Evolutionary conservation across 768 basidiomycete species (phyloP).

Genomic region (Cantharellus cinnabarinus): DNA sequence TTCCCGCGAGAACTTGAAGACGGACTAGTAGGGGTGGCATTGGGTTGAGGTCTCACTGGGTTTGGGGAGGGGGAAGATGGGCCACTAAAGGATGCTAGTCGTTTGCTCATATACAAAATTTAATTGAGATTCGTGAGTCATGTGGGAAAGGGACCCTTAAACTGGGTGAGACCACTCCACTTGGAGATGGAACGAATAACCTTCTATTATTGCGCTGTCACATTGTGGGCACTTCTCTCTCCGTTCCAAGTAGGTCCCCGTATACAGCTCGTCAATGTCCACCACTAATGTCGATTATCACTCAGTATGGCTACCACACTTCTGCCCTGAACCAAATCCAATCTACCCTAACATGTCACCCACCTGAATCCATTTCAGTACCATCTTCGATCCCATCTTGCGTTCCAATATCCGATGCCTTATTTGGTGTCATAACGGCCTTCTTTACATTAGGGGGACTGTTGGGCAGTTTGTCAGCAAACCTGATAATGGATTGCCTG

Average conservation of each 20-base stretch:
- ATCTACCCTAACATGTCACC: conserved; percentile 49
- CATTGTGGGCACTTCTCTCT: not conserved
- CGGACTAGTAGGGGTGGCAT: too few species aligned
- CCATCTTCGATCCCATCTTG: conserved; percentile 36
- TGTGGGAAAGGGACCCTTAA: too few species aligned
- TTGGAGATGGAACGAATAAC: not conserved
- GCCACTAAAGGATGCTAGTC: conserved; percentile 64
- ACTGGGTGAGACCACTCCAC: too few species aligned
- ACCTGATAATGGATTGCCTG: conserved; percentile 42
- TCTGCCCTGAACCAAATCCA: conserved; percentile 82
- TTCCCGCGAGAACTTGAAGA: too few species aligned
- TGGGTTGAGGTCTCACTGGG: conserved; percentile 28
- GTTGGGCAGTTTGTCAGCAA: conserved; percentile 48
- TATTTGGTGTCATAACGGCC: conserved; percentile 69
- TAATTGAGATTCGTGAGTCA: too few species aligned
- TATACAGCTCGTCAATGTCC: not conserved
- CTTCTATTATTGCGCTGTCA: not conserved
- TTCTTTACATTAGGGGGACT: conserved; percentile 80
- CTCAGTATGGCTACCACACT: conserved; percentile 79
- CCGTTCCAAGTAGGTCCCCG: not conserved
- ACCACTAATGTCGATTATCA: not conserved
- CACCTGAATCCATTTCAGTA: conserved; percentile 9
- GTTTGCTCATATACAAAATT: conserved; percentile 23
- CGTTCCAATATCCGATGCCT: conserved; percentile 54
- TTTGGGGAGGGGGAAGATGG: conserved; percentile 54